Conservation (phyloP, 2,329 filamentous ascomycete species). For the Ophiostoma fasciatum region DNA sequence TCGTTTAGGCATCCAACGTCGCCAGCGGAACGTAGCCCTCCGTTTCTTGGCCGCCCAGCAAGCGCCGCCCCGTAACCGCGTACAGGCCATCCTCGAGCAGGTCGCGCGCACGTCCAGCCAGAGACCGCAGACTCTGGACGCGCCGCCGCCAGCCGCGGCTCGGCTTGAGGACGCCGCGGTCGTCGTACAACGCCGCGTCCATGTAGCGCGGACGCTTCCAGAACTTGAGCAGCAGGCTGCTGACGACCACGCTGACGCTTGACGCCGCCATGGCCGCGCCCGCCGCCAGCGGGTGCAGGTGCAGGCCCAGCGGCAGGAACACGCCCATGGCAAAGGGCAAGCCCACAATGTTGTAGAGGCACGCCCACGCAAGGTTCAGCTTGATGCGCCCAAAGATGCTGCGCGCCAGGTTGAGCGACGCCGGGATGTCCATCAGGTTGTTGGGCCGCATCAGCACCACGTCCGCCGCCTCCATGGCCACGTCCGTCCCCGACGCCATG, state of each 20-base stretch:
- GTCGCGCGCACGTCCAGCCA: constrained; percentile 29
- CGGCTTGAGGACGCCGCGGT: constrained; percentile 27
- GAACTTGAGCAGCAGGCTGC: constrained; percentile 68
- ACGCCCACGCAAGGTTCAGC: constrained; percentile 84
- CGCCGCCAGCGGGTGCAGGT: constrained; percentile 86
- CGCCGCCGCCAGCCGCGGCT: constrained; percentile 28
- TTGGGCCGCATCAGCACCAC: constrained; percentile 90
- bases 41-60: constrained; percentile 24
- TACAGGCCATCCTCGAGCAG: constrained; percentile 14
- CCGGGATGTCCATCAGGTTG: constrained; percentile 85
- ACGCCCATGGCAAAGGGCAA: constrained; percentile 95
- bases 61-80: constrained; percentile 20
- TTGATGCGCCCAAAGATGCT: constrained; percentile 88
- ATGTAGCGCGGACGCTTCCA: constrained; percentile 83
- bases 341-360: constrained; percentile 80
- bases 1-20: constrained; percentile 31
- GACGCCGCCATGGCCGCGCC: constrained; percentile 87
- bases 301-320: constrained; percentile 76
- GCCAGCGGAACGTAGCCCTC: constrained; percentile 46
- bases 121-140: constrained; percentile 13
- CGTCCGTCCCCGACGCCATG: constrained; percentile 83
- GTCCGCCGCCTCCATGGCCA: constrained; percentile 94
- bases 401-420: constrained; percentile 65
- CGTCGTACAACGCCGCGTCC: constrained; percentile 52
- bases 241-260: constrained; percentile 78